Evolutionary conservation across 345 rosid species (phyloP).

Genomic region (Draba incana): DNA sequence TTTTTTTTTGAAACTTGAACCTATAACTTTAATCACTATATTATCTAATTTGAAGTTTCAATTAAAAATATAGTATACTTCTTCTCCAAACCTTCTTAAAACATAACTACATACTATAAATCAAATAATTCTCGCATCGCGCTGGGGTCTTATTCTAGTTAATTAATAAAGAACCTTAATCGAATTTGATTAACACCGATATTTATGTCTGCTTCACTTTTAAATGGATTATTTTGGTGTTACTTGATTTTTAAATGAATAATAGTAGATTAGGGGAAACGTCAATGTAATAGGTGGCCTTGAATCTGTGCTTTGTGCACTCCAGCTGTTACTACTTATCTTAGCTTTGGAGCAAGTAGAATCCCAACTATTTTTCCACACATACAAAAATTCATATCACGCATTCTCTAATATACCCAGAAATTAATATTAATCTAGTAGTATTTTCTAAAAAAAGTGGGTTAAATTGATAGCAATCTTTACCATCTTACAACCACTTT

Average conservation of each 20-base stretch:
- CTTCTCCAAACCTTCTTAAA: too few relatives aligned
- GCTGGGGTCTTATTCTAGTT: too few relatives aligned
- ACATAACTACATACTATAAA: too few relatives aligned
- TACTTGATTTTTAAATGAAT: slow-evolving; percentile 11
- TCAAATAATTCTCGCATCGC: too few relatives aligned
- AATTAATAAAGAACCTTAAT: slow-evolving; percentile 36
- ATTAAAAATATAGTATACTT: too few relatives aligned
- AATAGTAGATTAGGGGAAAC: slow-evolving; percentile 27
- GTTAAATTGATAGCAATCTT: too few relatives aligned
- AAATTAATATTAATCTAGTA: too few relatives aligned
- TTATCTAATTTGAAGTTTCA: too few relatives aligned
- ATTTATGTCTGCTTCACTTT: not conserved
- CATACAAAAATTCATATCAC: not conserved
- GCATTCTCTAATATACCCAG: not conserved
- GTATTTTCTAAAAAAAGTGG: too few relatives aligned
- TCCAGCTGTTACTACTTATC: slow-evolving; percentile 31
- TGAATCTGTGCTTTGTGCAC: slow-evolving; percentile 9
- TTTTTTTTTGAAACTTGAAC: too few relatives aligned
- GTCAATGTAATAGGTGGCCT: slow-evolving; percentile 41
- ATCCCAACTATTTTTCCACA: slow-evolving; percentile 14
- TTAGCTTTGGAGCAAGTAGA: slow-evolving; percentile 42
- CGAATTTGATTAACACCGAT: not conserved
- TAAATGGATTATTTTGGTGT: slow-evolving; percentile 14
- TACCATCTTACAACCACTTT: too few relatives aligned
- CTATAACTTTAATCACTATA: too few relatives aligned